Base-by-base conservation (phyloP, 2,329 filamentous ascomycete species). In the Trichothecium roseum region DNA sequence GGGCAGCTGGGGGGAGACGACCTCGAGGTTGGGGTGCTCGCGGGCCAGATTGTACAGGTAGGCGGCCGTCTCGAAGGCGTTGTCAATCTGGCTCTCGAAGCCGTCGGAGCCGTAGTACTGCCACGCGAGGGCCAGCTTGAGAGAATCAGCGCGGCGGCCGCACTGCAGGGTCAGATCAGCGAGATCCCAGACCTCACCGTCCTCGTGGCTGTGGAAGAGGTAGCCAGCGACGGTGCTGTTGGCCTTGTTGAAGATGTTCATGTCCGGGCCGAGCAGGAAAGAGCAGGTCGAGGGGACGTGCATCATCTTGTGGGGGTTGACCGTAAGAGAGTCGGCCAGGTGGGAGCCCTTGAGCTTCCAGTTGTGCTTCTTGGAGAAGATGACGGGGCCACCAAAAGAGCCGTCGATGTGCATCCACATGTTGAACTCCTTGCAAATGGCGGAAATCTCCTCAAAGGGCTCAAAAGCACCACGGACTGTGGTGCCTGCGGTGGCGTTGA, bases 281-380 rank as follows among this genome's bases (percentile, higher is more conserved):
- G 82, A 88, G 62, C 88, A 96, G 0, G 88, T 94, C 28, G 93
- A 64, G 0, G 91, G 89, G 3, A 86, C 84, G 39, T 85, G 85
- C 53, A 96, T 73, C 91, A 96, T 96, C 63, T 96, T 96, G 63
- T 98, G 91, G 38, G 91, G 88, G 57, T 94, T 96, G 37, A 94
- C 74, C 2, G 87, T 85, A 28, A 96, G 66, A 12, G 78, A 85
- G 57, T 95, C 73, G 8, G 88, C 91, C 28, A 81, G 68, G 30
- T 87, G 69, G 3, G 72, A 66, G 12, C 89, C 89, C 1, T 63
- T 56, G 8, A 96, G 63, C 52, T 86, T 84, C 42, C 54, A 51
- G 31, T 63, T 64, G 30, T 83, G 79, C 38, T 61, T 62, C n/a
- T 67, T 49, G 1, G 78, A 83, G 60, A 96, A 95, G 44, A 84